These are phyloP conservation scores for Mycosarcoma maydis DNA, from an alignment of 1,284 basidiomycete genomes.

Conservation along the genomic window DNA sequence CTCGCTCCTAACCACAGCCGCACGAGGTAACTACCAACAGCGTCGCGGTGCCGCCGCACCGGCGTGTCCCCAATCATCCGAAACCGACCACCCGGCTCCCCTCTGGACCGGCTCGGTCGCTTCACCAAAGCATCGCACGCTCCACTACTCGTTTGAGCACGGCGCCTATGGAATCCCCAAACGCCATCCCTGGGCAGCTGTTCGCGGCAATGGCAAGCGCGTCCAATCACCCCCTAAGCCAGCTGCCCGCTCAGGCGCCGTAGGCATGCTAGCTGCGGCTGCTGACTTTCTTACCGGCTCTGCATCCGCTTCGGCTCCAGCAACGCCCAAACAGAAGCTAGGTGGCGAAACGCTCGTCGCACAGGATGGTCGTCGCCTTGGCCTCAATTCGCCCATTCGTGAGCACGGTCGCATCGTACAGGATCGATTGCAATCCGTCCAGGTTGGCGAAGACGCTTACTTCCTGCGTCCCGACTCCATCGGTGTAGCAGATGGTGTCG, in stretches of 20 bases:
- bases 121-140: conserved; percentile 25
- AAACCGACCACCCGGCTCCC: conserved; percentile 14
- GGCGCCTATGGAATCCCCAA: conserved; percentile 70
- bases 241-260: conserved; percentile 32
- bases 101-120: conserved; percentile 39
- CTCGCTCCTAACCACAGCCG: conserved; percentile 24
- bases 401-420: conserved; percentile 60
- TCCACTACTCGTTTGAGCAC: conserved; percentile 53
- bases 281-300: conserved; percentile 56
- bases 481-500: conserved; percentile 88
- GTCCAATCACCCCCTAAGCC: conserved; percentile 29
- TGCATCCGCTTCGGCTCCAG: conserved; percentile 13
- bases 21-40: conserved; percentile 17
- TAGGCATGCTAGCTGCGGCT: conserved; percentile 62
- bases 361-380: conserved; percentile 36
- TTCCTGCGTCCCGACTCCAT: conserved; percentile 82
- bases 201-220: conserved; percentile 56
- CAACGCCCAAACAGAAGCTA: conserved; percentile 22
- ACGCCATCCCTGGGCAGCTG: conserved; percentile 52
- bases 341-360: conserved; percentile 24
- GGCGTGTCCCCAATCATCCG: conserved; percentile 11
- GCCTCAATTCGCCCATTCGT: conserved; percentile 58
- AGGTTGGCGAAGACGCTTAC: conserved; percentile 86
- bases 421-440: conserved; percentile 71
- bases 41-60: conserved; percentile 15